Evolutionary conservation across 257 asterid genomes (phyloP).

Genomic region (Forsythia suspensa): DNA sequence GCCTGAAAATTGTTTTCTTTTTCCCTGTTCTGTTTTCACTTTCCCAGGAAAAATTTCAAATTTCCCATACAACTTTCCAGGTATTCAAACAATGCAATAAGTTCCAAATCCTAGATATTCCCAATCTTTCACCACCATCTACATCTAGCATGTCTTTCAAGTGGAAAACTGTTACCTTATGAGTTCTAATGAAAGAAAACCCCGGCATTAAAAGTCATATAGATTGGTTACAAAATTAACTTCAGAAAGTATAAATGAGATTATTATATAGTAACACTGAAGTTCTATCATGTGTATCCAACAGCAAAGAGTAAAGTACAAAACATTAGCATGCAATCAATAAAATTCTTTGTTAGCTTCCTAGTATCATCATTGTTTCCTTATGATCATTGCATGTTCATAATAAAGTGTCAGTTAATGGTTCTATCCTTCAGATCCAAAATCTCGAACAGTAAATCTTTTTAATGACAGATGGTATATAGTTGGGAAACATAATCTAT

Average conservation of each 20-base stretch:
- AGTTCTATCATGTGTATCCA: neutral
- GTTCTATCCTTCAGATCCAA: neutral
- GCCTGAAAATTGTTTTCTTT: neutral
- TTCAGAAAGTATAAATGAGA: neutral
- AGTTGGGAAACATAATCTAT: neutral
- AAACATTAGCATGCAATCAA: neutral
- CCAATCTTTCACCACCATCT: neutral
- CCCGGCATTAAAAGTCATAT: neutral
- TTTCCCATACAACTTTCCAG: neutral
- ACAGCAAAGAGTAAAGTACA: neutral
- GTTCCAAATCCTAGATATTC: neutral
- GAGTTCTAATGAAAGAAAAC: neutral
- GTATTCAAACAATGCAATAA: neutral
- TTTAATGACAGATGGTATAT: neutral
- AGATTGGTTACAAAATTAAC: conserved; percentile 5
- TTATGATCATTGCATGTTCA: neutral
- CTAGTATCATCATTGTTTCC: neutral
- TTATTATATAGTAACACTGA: neutral
- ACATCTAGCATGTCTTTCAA: neutral
- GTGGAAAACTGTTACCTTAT: neutral
- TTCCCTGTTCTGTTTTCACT: neutral
- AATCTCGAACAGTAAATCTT: neutral
- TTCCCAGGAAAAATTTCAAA: neutral
- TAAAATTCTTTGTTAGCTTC: neutral
- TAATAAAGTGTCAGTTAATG: neutral